These are phyloP conservation scores for Dactylonectria estremocensis DNA, from an alignment of 2,329 filamentous ascomycete genomes.

Conservation along the genomic window DNA sequence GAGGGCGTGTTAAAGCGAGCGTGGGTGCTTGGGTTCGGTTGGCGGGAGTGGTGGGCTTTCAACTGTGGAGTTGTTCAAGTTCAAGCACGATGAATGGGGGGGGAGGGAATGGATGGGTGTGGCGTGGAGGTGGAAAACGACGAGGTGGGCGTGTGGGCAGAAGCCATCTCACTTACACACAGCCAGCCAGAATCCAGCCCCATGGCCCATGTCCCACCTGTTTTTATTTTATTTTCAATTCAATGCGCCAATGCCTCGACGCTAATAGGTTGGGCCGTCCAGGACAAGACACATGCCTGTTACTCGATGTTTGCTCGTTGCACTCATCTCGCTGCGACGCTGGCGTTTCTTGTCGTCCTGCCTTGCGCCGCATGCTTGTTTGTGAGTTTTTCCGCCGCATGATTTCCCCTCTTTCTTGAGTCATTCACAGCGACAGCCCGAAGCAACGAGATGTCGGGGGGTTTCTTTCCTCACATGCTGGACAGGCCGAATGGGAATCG, in stretches of 20 bases:
- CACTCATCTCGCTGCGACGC: not conserved
- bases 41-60: not conserved
- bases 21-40: not conserved
- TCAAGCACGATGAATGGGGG: not conserved
- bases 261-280: not conserved
- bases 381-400: no score
- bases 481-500: not conserved
- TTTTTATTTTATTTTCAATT: not conserved
- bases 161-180: constrained; percentile 30
- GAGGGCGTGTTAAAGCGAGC: constrained; percentile 15
- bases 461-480: not conserved
- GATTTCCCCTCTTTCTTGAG: no score
- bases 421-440: not conserved
- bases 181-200: constrained; percentile 4
- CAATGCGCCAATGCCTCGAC: not conserved
- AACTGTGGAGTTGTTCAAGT: not conserved
- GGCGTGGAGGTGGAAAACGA: not conserved
- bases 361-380: not conserved
- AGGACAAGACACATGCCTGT: not conserved
- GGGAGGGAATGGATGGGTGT: constrained; percentile 6
- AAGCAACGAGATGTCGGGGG: not conserved
- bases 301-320: not conserved
- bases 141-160: constrained; percentile 11
- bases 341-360: not conserved
- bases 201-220: not conserved